phyloP scores from a whole-genome alignment of 2,329 filamentous ascomycete species.

The Endothia cerciana region DNA sequence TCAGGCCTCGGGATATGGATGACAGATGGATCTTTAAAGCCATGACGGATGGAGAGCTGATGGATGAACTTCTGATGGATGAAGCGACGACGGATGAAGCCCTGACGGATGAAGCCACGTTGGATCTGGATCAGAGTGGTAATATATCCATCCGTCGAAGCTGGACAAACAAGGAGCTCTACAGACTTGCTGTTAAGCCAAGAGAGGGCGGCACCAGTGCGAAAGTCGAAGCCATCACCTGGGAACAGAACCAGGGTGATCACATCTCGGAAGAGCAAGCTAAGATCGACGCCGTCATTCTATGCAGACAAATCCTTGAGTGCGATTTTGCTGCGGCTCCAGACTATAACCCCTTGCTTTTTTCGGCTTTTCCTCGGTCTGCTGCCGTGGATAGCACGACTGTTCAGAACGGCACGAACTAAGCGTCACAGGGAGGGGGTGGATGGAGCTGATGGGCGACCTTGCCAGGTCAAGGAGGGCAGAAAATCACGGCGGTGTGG shows the following conservation, averaged over 20 bases:
- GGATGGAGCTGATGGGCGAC: not conserved
- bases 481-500: not conserved
- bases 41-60: slow-evolving; percentile 12
- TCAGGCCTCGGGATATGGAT: slow-evolving; percentile 4
- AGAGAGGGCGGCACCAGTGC: not conserved
- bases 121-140: not conserved
- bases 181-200: slow-evolving; percentile 13
- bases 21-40: slow-evolving; percentile 7
- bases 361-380: not conserved
- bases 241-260: not conserved
- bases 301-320: slow-evolving; percentile 8
- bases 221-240: slow-evolving; percentile 6
- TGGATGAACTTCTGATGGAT: not conserved
- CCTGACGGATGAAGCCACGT: not conserved
- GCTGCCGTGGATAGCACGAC: not conserved
- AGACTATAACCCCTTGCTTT: not conserved
- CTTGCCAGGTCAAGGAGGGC: slow-evolving; percentile 2
- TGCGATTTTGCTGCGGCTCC: slow-evolving; percentile 16
- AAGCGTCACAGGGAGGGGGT: not conserved
- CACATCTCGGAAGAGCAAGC: slow-evolving; percentile 9
- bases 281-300: slow-evolving; percentile 12
- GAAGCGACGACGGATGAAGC: not conserved
- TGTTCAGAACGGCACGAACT: not conserved
- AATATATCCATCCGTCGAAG: slow-evolving; percentile 11
- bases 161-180: slow-evolving; percentile 16